These are phyloP conservation scores for Veloboletus limbatus DNA, from an alignment of 1,284 basidiomycete species.

Conservation along the genomic window DNA sequence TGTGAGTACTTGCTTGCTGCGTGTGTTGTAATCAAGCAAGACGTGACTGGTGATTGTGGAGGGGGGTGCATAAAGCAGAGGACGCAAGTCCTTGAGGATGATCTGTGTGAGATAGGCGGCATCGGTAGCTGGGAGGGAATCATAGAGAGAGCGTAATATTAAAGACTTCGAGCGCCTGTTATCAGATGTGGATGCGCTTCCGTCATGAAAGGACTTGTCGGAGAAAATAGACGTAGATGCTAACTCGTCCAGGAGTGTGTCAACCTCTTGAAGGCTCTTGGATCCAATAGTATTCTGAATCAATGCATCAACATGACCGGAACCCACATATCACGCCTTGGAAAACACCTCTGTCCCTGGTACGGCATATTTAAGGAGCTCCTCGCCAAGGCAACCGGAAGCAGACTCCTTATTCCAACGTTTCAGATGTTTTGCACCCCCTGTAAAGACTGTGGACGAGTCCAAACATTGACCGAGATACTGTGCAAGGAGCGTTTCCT, in stretches of 20 bases:
- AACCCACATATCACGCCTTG: not conserved
- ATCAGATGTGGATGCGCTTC: conserved; percentile 15
- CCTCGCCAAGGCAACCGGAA: conserved; percentile 68
- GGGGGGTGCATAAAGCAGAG: conserved; percentile 68
- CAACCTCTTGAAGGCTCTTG: conserved; percentile 50
- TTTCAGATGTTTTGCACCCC: conserved; percentile 34
- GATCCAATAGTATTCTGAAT: conserved; percentile 30
- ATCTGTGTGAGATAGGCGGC: conserved; percentile 74
- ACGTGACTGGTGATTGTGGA: conserved; percentile 40
- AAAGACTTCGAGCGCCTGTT: conserved; percentile 34
- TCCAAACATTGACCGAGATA: conserved; percentile 53
- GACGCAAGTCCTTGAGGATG: conserved; percentile 79
- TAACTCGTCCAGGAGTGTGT: conserved; percentile 68
- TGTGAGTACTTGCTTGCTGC: conserved; percentile 53
- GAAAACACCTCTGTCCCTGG: conserved; percentile 20
- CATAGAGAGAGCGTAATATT: conserved; percentile 56
- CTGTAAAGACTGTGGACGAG: conserved; percentile 34
- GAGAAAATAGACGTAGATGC: conserved; percentile 67
- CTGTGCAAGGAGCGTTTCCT: conserved; percentile 63
- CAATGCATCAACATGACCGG: conserved; percentile 9
- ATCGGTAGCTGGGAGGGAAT: conserved; percentile 54
- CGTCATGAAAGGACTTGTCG: conserved; percentile 31
- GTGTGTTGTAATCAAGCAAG: conserved; percentile 54
- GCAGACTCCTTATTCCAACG: conserved; percentile 50
- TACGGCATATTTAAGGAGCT: conserved; percentile 45